A percentile compares a stretch with the other conserved stretches of the same genome.
phyloP scores from a whole-genome alignment of 345 rosid species.

The Iberis pinnata region DNA sequence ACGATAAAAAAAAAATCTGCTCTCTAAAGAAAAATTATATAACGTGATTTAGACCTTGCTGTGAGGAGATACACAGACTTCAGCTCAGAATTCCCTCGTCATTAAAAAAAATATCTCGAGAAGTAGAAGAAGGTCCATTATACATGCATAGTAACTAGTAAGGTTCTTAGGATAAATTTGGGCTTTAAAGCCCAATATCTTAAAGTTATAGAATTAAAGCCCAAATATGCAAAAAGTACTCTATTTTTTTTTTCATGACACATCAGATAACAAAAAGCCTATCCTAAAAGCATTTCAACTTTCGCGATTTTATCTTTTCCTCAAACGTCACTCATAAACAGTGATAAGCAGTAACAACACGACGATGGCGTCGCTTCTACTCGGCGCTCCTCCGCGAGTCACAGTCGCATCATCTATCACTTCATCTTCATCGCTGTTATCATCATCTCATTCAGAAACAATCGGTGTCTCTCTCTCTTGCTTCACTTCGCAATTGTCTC shows the following conservation, averaged over 20 bases:
- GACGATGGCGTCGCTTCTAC: constrained; percentile 51
- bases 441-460: constrained; percentile 48
- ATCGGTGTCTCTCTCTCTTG: constrained; percentile 34
- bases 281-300: background rate
- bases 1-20: too few relatives aligned
- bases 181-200: constrained; percentile 10
- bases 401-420: background rate
- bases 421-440: constrained; percentile 29
- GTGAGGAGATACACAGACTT: too few relatives aligned
- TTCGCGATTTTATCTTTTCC: constrained; percentile 23
- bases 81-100: too few relatives aligned
- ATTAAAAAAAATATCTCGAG: too few relatives aligned
- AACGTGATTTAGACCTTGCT: too few relatives aligned
- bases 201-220: background rate
- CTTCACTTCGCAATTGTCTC: constrained; percentile 28
- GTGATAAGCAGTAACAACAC: background rate
- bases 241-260: too few relatives aligned
- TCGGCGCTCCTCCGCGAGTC: constrained; percentile 32
- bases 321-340: constrained; percentile 11
- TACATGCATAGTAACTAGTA: too few relatives aligned
- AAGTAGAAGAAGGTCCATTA: too few relatives aligned
- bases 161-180: constrained; percentile 4
- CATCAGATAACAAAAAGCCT: constrained; percentile 1
- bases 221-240: background rate
- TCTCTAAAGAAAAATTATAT: too few relatives aligned